Percentiles rank a stretch among this genome's conserved stretches.
phyloP scores from a whole-genome alignment of 768 basidiomycete species.

The Suillus clintonianus region DNA sequence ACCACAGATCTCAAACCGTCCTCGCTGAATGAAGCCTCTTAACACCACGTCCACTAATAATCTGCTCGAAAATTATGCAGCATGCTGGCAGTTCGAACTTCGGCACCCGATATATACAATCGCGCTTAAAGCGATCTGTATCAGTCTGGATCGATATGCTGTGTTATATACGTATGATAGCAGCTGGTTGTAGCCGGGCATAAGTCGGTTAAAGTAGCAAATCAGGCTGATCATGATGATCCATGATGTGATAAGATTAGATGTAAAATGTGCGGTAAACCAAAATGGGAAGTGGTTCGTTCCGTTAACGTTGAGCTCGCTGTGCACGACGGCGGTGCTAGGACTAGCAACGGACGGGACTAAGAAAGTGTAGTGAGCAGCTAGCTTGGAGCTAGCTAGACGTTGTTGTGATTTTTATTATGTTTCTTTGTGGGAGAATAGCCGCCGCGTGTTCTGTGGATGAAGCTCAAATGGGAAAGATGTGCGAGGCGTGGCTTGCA shows the following conservation, averaged over 20 bases:
- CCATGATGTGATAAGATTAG: not conserved
- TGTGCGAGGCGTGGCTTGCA: slow-evolving; percentile 4
- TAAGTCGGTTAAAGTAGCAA: not conserved
- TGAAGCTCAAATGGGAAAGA: slow-evolving; percentile 1
- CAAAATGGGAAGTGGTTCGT: not conserved
- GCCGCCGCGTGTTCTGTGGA: slow-evolving; percentile 2
- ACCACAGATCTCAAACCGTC: not conserved
- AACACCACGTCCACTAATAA: not conserved
- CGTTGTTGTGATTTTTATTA: not conserved
- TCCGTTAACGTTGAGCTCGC: not conserved
- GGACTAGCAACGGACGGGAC: not conserved
- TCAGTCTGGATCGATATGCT: not conserved
- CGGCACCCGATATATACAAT: not conserved
- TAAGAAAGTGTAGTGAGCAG: too few species aligned
- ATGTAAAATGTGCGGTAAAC: not conserved
- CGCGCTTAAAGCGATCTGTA: too few species aligned
- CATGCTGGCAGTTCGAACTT: not conserved
- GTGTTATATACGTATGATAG: not conserved
- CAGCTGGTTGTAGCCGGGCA: not conserved
- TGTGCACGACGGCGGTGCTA: not conserved
- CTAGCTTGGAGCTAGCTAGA: too few species aligned
- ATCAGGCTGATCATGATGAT: not conserved
- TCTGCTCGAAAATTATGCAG: not conserved
- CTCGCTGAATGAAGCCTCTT: not conserved
- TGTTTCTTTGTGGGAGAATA: slow-evolving; percentile 1